phyloP scores from a whole-genome alignment of 2,329 filamentous ascomycete genomes.

The Meredithiella fracta region DNA sequence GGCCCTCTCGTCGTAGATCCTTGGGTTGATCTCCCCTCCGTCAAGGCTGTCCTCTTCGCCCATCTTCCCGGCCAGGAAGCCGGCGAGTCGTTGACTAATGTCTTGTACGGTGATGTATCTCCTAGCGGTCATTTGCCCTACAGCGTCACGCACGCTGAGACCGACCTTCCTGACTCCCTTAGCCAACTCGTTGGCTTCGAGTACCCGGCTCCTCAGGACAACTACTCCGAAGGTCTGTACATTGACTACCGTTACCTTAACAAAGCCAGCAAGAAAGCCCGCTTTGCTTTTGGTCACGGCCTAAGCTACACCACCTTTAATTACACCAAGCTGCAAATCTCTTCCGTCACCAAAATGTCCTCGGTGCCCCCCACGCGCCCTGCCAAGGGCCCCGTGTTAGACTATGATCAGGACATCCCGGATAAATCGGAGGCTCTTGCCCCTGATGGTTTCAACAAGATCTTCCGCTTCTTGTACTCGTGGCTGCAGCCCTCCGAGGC shows the following conservation, averaged over 20 bases:
- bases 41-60: slow-evolving; percentile 69
- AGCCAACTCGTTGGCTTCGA: slow-evolving; percentile 20
- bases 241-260: slow-evolving; percentile 87
- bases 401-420: slow-evolving; percentile 35
- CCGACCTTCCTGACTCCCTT: slow-evolving; percentile 53
- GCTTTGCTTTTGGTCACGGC: slow-evolving; percentile 76
- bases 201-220: slow-evolving; percentile 61
- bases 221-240: slow-evolving; percentile 63
- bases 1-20: slow-evolving; percentile 66
- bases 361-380: slow-evolving; percentile 22
- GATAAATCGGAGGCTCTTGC: slow-evolving; percentile 38
- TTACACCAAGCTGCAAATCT: slow-evolving; percentile 35
- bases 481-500: slow-evolving; percentile 35
- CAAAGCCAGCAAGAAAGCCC: slow-evolving; percentile 53
- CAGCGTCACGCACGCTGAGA: slow-evolving; percentile 54
- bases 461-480: slow-evolving; percentile 54
- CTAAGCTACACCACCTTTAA: slow-evolving; percentile 65
- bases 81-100: slow-evolving; percentile 62
- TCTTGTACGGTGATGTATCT: slow-evolving; percentile 64
- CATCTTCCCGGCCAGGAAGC: slow-evolving; percentile 78
- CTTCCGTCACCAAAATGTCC: slow-evolving; percentile 28
- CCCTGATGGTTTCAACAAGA: slow-evolving; percentile 39
- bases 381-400: slow-evolving; percentile 25
- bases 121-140: slow-evolving; percentile 71
- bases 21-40: slow-evolving; percentile 60